Percentiles rank a stretch among this genome's conserved stretches.
phyloP scores from a whole-genome alignment of 306 rosid species.

The Dalbergia oliveri region DNA sequence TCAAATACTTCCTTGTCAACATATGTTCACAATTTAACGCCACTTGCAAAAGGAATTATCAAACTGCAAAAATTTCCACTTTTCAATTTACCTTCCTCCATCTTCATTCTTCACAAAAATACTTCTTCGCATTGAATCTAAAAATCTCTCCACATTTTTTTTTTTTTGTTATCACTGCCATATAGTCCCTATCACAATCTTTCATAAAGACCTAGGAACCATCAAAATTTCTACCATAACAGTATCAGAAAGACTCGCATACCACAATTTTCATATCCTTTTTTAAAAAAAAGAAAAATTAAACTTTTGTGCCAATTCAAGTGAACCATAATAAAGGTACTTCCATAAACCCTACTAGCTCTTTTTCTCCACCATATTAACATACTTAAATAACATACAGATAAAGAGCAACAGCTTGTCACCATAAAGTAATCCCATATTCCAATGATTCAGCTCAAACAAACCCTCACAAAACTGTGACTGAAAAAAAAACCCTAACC shows the following conservation, averaged over 20 bases:
- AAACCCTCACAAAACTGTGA: background rate
- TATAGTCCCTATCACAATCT: slow-evolving; percentile 13
- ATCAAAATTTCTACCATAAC: background rate
- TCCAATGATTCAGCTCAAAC: background rate
- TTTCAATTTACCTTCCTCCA: background rate
- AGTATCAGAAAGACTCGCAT: background rate
- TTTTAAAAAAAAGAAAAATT: background rate
- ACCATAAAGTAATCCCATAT: background rate
- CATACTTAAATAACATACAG: background rate
- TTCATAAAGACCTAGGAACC: slow-evolving; percentile 18
- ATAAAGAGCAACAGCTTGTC: background rate
- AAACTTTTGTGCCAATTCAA: background rate
- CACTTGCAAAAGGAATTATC: slow-evolving; percentile 10
- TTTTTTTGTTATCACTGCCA: background rate
- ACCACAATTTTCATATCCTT: background rate
- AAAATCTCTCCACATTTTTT: background rate
- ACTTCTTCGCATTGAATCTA: background rate
- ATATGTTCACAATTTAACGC: slow-evolving; percentile 8
- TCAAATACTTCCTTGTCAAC: background rate
- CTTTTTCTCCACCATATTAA: no score
- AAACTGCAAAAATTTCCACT: slow-evolving; percentile 16
- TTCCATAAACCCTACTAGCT: no score
- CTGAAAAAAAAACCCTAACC: slow-evolving; percentile 35
- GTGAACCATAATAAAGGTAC: background rate
- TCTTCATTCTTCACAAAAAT: background rate